Evolutionary conservation across 1,284 basidiomycete species (phyloP), one percentile per base, ranked within the genome.

Genomic region (Austroboletus niveus): DNA sequence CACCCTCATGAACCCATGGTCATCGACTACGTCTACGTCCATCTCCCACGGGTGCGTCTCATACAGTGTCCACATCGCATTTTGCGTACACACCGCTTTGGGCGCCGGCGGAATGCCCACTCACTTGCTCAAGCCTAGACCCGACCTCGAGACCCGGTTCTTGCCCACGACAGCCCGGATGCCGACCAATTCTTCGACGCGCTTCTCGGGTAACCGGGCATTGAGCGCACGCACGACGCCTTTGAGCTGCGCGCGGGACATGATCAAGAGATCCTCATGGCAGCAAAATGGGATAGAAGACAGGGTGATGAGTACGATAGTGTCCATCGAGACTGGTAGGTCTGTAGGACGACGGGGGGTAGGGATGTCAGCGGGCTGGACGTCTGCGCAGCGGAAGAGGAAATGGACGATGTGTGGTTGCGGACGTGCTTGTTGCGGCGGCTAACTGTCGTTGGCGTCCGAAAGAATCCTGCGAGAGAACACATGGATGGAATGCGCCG

Each of bases 221-320:
- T 84, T 84, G 36, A 83, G 68, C 11, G 66, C 55, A 8, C 58
- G 55, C 11, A 80, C 81, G 40, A 80, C 79, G 5, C 38, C 57
- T 43, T 77, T 59, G 43, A 84, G 77, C 53, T 75, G 66, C 1
- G 60, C 38, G 34, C 75, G 76, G 10, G 73, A 56, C 81, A 84
- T 83, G 2, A 74, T 73, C 54, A 82, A 54, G 39, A 84, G 75
- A 57, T 84, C 82, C 50, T 81, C 80, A 60, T 84, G 80, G 63
- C 80, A 84, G 66, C 80, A 82, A 66, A 84, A 84, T 0, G 80
- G 81, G 4, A 75, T 60, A 27, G 65, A 64, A 48, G 72, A 65
- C 7, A 84, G 69, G 11, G 80, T 69, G 0, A 78, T 84, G 59
- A 84, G 79, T 44, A 83, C 70, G n/a, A 84, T 69, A 8, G 75